phyloP scores from a whole-genome alignment of 352 stramenopile species.

The Phytophthora kernoviae region DNA sequence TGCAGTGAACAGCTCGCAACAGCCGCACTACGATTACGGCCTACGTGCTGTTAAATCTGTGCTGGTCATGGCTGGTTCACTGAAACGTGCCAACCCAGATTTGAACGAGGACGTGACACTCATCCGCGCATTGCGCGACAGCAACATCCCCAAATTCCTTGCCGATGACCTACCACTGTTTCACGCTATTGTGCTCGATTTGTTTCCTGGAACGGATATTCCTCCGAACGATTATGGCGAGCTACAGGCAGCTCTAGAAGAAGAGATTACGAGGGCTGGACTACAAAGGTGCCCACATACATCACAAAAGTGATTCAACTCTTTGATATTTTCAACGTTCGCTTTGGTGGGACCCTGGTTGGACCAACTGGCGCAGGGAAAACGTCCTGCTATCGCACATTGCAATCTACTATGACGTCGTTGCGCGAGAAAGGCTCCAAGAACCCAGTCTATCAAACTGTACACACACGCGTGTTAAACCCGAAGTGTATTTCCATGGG shows the following conservation, averaged over 20 bases:
- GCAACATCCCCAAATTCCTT: constrained; percentile 95
- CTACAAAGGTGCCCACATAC: constrained; percentile 78
- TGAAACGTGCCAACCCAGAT: constrained; percentile 83
- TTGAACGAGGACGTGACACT: constrained; percentile 91
- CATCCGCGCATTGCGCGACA: constrained; percentile 89
- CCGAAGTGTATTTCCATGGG: constrained; percentile 88
- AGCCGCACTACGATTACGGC: constrained; percentile 96
- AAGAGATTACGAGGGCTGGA: constrained; percentile 62
- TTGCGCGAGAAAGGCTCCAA: constrained; percentile 57
- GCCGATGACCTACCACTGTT: constrained; percentile 93
- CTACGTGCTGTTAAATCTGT: constrained; percentile 93
- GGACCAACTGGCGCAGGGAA: constrained; percentile 87
- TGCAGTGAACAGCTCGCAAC: constrained; percentile 93
- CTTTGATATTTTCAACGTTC: constrained; percentile 95
- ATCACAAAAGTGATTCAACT: constrained; percentile 94
- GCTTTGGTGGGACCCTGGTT: constrained; percentile 91
- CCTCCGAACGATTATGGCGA: constrained; percentile 87
- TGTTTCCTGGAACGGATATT: constrained; percentile 90
- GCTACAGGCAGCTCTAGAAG: constrained; percentile 68
- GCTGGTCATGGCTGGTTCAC: constrained; percentile 90
- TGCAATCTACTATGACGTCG: constrained; percentile 88
- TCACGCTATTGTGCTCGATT: constrained; percentile 89
- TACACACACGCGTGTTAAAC: constrained; percentile 77
- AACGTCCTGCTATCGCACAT: constrained; percentile 87
- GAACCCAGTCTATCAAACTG: constrained; percentile 86